Base-by-base conservation (phyloP, 1,284 basidiomycete genomes). In the Apiotrichum akiyoshidainum region DNA sequence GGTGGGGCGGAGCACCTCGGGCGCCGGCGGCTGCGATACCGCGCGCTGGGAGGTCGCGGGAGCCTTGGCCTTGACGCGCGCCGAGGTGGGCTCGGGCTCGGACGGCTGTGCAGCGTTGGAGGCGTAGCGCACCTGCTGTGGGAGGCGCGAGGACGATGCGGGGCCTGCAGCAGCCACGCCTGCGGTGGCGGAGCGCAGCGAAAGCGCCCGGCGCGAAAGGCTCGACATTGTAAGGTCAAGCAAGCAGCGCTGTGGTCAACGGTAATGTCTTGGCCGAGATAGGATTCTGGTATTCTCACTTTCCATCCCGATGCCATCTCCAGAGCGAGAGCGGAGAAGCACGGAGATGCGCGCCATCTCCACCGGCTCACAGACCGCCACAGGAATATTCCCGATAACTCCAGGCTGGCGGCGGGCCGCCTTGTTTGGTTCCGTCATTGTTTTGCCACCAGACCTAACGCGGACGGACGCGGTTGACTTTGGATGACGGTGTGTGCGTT, bases 341-440 rank as follows among this genome's bases (percentile, higher is more conserved):
- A 31, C 26, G 26, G 26, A 31, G 26, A 31, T 31, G 26, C 7
- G 26, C 7, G 7, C 3, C 4, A 31, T 31, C 26, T 31, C 26
- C 26, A 31, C 26, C 26, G 3, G 26, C 26, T 3, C 3, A 6
- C 37, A 37, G 14, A 13, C 12, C 14, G 37, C 37, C 44, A 46
- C 19, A 13, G 19, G 9, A 2, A 26, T 19, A 46, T 31, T 12
- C 12, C 44, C 37, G 37, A 11, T 14, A 46, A 22, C 21, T 13
- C 44, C 44, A 46, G 44, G 44, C 11, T 22, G 44, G 16, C n/a
- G n/a, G n/a, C n/a, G n/a, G 7, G 37, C 14, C 10, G 14, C 12
- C 37, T 35, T 49, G 47, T 49, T 49, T 49, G 47, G 47, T 37
- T 49, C 47, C 34, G 47, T 37, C 12, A 34, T 13, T 19, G 26